These are phyloP conservation scores for Peronospora farinosa DNA, from an alignment of 352 stramenopile genomes.

Conservation along the genomic window DNA sequence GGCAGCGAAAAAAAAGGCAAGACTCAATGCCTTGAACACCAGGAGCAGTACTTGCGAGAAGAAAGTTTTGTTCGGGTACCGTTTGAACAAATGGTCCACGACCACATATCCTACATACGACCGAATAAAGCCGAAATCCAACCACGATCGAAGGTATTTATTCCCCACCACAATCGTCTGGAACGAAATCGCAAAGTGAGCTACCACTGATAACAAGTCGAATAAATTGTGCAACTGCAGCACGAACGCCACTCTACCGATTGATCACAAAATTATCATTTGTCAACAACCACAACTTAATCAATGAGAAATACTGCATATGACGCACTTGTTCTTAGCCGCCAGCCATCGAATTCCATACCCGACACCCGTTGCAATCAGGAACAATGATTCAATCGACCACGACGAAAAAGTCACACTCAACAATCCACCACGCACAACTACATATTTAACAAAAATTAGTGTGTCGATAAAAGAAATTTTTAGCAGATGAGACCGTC, in stretches of 20 bases:
- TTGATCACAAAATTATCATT: not conserved
- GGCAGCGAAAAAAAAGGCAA: constrained; percentile 79
- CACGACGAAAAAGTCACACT: constrained; percentile 71
- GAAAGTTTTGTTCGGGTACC: constrained; percentile 77
- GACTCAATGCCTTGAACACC: constrained; percentile 65
- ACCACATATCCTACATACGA: constrained; percentile 84
- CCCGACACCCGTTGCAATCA: constrained; percentile 63
- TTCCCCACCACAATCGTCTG: constrained; percentile 53
- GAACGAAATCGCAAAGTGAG: constrained; percentile 74
- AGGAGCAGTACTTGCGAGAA: constrained; percentile 69
- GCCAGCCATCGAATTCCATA: constrained; percentile 74
- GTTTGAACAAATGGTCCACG: constrained; percentile 59
- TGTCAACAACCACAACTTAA: constrained; percentile 1
- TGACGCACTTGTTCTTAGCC: constrained; percentile 74
- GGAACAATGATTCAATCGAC: constrained; percentile 70
- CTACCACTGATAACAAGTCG: constrained; percentile 75
- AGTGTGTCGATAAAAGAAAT: constrained; percentile 3
- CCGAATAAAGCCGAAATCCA: constrained; percentile 83
- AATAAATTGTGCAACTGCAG: constrained; percentile 68
- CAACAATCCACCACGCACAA: constrained; percentile 63
- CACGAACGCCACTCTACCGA: constrained; percentile 46
- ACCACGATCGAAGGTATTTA: constrained; percentile 62
- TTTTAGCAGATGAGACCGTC: constrained; percentile 11
- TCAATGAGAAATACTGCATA: not conserved
- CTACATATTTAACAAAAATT: constrained; percentile 24